Evolutionary conservation across 148 eudicot species (phyloP).

Genomic region (Euryodendron excelsum): DNA sequence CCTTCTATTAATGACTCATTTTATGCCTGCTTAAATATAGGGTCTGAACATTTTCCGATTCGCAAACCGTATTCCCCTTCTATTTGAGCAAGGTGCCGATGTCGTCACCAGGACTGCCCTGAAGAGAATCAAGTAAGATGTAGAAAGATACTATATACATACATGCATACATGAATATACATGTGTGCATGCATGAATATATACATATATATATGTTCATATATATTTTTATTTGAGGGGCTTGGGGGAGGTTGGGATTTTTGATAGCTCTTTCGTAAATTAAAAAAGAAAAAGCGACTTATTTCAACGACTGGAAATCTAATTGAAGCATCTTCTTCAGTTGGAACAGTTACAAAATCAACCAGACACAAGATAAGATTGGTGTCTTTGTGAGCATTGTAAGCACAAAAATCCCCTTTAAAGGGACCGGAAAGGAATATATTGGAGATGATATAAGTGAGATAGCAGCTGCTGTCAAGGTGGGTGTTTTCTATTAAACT

Average conservation of each 20-base stretch:
- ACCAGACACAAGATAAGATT: conserved; percentile 91
- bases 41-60: conserved; percentile 95
- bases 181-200: too few species aligned
- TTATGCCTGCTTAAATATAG: conserved; percentile 33
- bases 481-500: conserved; percentile 21
- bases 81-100: conserved; percentile 99
- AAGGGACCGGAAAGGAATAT: conserved; percentile 99
- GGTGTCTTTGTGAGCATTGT: conserved; percentile 99
- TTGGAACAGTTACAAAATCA: conserved; percentile 94
- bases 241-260: neutral
- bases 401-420: conserved; percentile 97
- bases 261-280: neutral
- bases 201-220: too few species aligned
- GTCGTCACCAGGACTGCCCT: conserved; percentile 91
- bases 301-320: conserved; percentile 20
- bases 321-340: conserved; percentile 43
- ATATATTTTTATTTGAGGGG: neutral
- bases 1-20: neutral
- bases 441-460: conserved; percentile 98
- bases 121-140: conserved; percentile 90
- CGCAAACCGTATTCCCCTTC: conserved; percentile 98
- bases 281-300: neutral
- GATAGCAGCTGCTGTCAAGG: conserved; percentile 96
- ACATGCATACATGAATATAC: neutral
- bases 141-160: neutral